These are phyloP conservation scores for Lactifluus hygrophoroides DNA, from an alignment of 768 basidiomycete species.

Conservation along the genomic window DNA sequence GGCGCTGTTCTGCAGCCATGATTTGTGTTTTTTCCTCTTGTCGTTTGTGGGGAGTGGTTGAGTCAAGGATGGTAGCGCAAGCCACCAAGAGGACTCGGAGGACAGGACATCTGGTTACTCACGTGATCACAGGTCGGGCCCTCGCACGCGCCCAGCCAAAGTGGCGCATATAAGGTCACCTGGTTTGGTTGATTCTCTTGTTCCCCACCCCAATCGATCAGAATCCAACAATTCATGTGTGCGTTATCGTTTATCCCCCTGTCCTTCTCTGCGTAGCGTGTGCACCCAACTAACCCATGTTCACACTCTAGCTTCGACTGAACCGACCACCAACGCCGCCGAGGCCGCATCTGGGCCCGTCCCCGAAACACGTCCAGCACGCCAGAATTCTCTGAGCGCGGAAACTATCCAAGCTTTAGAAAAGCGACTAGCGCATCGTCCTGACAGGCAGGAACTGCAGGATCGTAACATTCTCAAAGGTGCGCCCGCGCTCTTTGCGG, in stretches of 20 bases:
- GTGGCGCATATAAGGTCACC: constrained; percentile 9
- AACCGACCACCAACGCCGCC: background rate
- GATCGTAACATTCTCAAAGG: constrained; percentile 68
- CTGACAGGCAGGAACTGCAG: constrained; percentile 53
- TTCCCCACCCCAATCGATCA: background rate
- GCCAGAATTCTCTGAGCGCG: constrained; percentile 28
- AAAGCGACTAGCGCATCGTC: constrained; percentile 42
- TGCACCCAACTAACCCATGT: background rate
- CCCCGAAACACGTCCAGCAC: constrained; percentile 16
- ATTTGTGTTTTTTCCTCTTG: too few relatives aligned
- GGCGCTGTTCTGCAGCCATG: too few relatives aligned
- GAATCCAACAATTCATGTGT: constrained; percentile 7
- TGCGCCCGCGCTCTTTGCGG: too few relatives aligned
- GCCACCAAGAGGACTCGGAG: too few relatives aligned
- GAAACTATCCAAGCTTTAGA: constrained; percentile 41
- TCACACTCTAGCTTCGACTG: constrained; percentile 6
- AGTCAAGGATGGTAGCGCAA: too few relatives aligned
- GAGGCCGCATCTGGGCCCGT: background rate
- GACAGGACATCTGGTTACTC: too few relatives aligned
- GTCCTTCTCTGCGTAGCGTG: background rate
- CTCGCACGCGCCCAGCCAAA: too few relatives aligned
- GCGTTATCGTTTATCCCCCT: background rate
- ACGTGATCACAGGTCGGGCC: too few relatives aligned
- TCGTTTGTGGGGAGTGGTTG: too few relatives aligned
- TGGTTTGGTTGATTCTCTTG: background rate